These are phyloP conservation scores for Trapa incisa DNA, from an alignment of 345 rosid species.

Conservation along the genomic window DNA sequence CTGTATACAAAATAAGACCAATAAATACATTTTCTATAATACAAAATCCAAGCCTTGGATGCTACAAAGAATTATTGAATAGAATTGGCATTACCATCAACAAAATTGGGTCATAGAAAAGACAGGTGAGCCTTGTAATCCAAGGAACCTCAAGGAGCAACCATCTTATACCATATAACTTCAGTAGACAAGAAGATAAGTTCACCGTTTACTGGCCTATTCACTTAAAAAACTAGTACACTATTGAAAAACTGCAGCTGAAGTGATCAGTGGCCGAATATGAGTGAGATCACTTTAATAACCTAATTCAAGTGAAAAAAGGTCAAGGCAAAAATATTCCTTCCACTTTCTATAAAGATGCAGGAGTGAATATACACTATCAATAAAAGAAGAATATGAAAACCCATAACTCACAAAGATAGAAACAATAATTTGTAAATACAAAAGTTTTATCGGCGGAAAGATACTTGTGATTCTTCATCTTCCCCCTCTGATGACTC, in stretches of 20 bases:
- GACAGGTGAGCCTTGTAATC: too few species aligned
- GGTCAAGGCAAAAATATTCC: background rate
- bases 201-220: background rate
- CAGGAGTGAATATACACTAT: background rate
- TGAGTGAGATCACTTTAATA: background rate
- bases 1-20: background rate
- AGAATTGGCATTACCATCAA: background rate
- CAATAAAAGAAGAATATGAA: constrained; percentile 1
- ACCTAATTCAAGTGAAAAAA: background rate
- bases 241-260: background rate
- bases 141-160: too few species aligned
- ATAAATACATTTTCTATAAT: background rate
- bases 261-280: background rate
- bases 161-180: too few species aligned
- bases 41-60: background rate
- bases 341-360: background rate
- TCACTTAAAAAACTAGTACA: background rate
- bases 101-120: too few species aligned
- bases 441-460: background rate
- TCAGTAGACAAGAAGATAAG: too few species aligned
- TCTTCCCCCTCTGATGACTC: constrained; percentile 85
- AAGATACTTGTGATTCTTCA: constrained; percentile 76
- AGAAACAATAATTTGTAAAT: background rate
- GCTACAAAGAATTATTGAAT: background rate
- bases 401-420: background rate